Evolutionary conservation across 495 filamentous ascomycete genomes (phyloP).

Genomic region (Daldinia loculata): DNA sequence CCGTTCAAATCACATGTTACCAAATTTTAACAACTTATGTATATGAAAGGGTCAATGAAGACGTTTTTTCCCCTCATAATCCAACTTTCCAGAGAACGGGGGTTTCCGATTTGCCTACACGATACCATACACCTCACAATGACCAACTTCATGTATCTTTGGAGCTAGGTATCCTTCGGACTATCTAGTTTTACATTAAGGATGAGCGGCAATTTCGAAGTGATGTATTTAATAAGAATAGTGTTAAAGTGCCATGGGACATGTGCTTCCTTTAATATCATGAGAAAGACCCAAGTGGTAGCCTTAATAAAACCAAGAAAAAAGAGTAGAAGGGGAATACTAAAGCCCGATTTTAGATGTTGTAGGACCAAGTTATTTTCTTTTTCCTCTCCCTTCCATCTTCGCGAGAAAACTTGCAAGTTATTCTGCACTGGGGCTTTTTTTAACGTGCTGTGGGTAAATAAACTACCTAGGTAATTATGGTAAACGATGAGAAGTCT

Average conservation of each 20-base stretch:
- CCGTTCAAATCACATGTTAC: neutral
- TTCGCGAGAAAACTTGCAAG: too few relatives aligned
- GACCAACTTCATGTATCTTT: neutral
- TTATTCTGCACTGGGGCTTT: too few relatives aligned
- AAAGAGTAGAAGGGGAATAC: too few relatives aligned
- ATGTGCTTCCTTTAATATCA: neutral
- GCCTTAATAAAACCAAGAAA: too few relatives aligned
- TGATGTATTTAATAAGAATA: neutral
- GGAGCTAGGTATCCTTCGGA: neutral
- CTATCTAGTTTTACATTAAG: neutral
- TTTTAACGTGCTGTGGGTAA: too few relatives aligned
- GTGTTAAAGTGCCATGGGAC: neutral
- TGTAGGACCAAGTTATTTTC: too few relatives aligned
- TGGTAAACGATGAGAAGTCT: too few relatives aligned
- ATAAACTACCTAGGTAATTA: too few relatives aligned
- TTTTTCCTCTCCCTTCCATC: too few relatives aligned
- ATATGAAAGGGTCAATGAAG: neutral
- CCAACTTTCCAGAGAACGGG: neutral
- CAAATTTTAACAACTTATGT: neutral
- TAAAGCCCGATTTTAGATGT: too few relatives aligned
- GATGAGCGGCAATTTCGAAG: neutral
- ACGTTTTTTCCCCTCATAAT: neutral
- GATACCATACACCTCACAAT: neutral
- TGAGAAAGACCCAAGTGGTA: too few relatives aligned
- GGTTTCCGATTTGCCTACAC: neutral